These are phyloP conservation scores for Millerozyma acaciae DNA, from an alignment of 805 yeast genomes.

Conservation along the genomic window DNA sequence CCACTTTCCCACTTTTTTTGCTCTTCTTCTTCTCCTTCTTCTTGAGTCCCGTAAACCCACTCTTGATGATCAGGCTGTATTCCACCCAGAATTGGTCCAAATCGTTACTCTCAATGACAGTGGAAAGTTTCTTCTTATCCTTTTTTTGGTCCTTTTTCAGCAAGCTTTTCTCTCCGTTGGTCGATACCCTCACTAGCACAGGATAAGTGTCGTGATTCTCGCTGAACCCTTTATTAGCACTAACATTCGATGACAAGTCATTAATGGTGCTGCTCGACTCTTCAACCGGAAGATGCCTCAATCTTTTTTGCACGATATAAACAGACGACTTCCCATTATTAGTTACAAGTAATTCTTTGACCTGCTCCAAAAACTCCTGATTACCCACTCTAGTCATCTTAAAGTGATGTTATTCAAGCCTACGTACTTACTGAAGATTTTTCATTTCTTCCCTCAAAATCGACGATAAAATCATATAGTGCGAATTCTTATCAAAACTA, in stretches of 20 bases:
- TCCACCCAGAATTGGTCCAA: slow-evolving; percentile 75
- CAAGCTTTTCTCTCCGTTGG: slow-evolving; percentile 39
- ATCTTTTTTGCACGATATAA: slow-evolving; percentile 58
- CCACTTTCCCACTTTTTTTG: slow-evolving; percentile 45
- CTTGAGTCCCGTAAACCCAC: slow-evolving; percentile 70
- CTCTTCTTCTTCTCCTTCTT: slow-evolving; percentile 79
- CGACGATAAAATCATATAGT: no score
- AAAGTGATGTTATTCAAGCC: no score
- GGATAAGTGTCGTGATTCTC: slow-evolving; percentile 45
- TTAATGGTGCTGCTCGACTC: slow-evolving; percentile 12
- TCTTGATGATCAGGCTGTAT: slow-evolving; percentile 65
- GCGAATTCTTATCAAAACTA: no score
- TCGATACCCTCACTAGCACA: slow-evolving; percentile 63
- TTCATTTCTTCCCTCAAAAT: no score
- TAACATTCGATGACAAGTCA: slow-evolving; percentile 36
- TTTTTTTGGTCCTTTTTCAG: slow-evolving; percentile 35
- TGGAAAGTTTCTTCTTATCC: slow-evolving; percentile 59
- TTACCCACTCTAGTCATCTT: slow-evolving; percentile 34
- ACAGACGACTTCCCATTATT: slow-evolving; percentile 48
- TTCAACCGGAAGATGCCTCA: slow-evolving; percentile 23
- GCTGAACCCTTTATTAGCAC: slow-evolving; percentile 12
- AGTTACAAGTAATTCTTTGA: slow-evolving; percentile 18
- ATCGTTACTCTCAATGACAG: slow-evolving; percentile 59
- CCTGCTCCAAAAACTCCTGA: slow-evolving; percentile 25
- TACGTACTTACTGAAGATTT: no score